phyloP scores from a whole-genome alignment of 129 eudicot genomes.

The Flaveria brownii region DNA sequence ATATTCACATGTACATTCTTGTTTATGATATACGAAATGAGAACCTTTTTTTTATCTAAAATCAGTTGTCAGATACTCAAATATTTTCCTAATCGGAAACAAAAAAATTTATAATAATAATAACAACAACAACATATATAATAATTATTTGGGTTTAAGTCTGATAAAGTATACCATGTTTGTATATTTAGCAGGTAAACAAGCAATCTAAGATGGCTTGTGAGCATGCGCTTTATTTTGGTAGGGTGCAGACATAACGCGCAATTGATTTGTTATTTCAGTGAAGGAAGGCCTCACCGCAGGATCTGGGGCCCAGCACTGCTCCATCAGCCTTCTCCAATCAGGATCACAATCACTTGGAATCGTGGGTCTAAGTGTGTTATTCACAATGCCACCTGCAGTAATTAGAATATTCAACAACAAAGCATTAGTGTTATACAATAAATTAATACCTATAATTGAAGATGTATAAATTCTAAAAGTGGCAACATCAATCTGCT shows the following conservation, averaged over 20 bases:
- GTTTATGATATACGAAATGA: not conserved
- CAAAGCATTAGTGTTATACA: not conserved
- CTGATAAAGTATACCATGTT: slow-evolving; percentile 39
- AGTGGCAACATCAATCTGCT: not conserved
- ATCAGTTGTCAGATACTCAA: slow-evolving; percentile 7
- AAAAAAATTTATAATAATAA: not conserved
- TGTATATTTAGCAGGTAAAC: slow-evolving; percentile 20
- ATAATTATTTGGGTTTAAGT: slow-evolving; percentile 27
- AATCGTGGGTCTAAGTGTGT: slow-evolving; percentile 82
- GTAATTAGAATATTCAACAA: not conserved
- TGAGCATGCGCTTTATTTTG: slow-evolving; percentile 57
- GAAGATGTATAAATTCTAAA: slow-evolving; percentile 1
- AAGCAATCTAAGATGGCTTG: slow-evolving; percentile 38
- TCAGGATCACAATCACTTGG: slow-evolving; percentile 82
- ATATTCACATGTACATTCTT: not conserved
- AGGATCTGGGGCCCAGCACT: slow-evolving; percentile 95
- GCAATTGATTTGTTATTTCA: slow-evolving; percentile 72
- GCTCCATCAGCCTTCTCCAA: slow-evolving; percentile 88
- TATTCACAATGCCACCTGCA: slow-evolving; percentile 96
- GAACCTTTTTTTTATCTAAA: not conserved
- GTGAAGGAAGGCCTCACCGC: slow-evolving; percentile 73
- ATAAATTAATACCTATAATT: slow-evolving; percentile 5
- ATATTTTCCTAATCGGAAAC: slow-evolving; percentile 16
- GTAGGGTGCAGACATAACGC: slow-evolving; percentile 69
- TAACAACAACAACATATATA: slow-evolving; percentile 3